A percentile compares a stretch with the other conserved stretches of the same genome.
These are phyloP conservation scores for Zasmidium citrigriseum DNA, from an alignment of 2,329 filamentous ascomycete species.

Conservation along the genomic window DNA sequence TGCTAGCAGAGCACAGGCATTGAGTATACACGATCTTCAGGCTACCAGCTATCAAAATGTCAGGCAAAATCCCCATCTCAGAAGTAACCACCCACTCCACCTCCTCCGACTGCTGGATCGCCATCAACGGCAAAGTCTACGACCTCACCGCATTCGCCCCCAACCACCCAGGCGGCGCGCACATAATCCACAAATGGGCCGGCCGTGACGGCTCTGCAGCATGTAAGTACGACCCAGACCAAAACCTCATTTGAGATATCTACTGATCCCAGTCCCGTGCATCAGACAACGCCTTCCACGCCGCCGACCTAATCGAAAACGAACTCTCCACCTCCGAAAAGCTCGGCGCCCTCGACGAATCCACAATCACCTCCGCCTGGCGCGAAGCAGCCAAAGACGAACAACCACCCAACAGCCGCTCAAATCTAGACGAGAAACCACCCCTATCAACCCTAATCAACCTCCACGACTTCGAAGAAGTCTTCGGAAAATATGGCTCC, in stretches of 20 bases:
- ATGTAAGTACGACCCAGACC: too few species aligned
- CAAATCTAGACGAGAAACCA: slow-evolving; percentile 41
- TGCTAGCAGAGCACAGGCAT: too few species aligned
- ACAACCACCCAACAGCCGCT: slow-evolving; percentile 15
- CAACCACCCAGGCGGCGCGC: slow-evolving; percentile 63
- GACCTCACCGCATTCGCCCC: slow-evolving; percentile 67
- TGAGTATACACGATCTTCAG: too few species aligned
- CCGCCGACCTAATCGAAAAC: slow-evolving; percentile 43
- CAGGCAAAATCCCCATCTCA: slow-evolving; percentile 26
- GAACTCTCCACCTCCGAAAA: slow-evolving; percentile 46
- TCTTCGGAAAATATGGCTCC: slow-evolving; percentile 38
- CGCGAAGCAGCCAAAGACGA: slow-evolving; percentile 32
- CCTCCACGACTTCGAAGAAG: slow-evolving; percentile 48
- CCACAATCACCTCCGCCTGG: slow-evolving; percentile 33
- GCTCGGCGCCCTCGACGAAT: slow-evolving; percentile 38
- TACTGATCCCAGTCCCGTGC: too few species aligned
- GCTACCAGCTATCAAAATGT: neutral
- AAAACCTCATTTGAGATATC: too few species aligned
- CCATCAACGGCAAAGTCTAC: slow-evolving; percentile 67
- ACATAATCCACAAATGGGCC: slow-evolving; percentile 54
- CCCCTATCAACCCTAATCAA: slow-evolving; percentile 50
- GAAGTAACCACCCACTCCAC: slow-evolving; percentile 37
- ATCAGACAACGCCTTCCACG: slow-evolving; percentile 56
- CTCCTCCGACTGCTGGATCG: slow-evolving; percentile 59
- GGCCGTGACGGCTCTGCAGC: slow-evolving; percentile 57